Evolutionary conservation across 805 yeast species (phyloP), one percentile per base, ranked within the genome.

Genomic region (Wickerhamomyces bovis): DNA sequence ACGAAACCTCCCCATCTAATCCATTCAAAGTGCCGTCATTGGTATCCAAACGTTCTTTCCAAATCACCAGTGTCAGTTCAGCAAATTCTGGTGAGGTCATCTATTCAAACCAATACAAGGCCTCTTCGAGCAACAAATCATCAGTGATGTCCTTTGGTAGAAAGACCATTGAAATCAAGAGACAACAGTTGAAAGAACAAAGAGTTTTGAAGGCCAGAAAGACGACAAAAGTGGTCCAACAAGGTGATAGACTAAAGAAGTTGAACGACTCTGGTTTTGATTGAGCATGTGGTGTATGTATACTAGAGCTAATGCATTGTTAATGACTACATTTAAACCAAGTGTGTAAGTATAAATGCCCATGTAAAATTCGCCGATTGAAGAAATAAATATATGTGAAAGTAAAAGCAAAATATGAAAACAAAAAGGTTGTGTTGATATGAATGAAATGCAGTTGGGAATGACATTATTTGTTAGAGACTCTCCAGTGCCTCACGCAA

Each of bases 121-220:
- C 74, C 11, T 82, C 78, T 1, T 70, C 79, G 2, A 77, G 83
- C 8, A 66, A 77, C 5, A 76, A 71, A 50, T 78, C 85, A 1
- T 77, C 85, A 9, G 75, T 85, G 51, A 75, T 83, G 41, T 75
- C 75, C 45, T 59, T 78, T 57, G 76, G 82, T 11, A 63, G 62
- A 39, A 60, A 63, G 48, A 39, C 45, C 6, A 45, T 41, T 16
- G 39, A 39, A 13, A 39, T 40, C 4, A 42, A 51, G 2, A 50
- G 52, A 36, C 16, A 44, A 9, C 50, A 48, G 13, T 38, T 42
- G 4, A 47, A 50, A 39, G 36, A 48, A 19, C 58, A 55, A 41
- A 54, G 61, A 46, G 58, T 54, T 11, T 41, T 58, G 22, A 58
- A 58, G 49, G 62, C 53, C 1, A 56, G 56, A 45, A 58, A 53